Conservation (phyloP, 371 early-diverging fungal genomes). For the Mucor piriformis region DNA sequence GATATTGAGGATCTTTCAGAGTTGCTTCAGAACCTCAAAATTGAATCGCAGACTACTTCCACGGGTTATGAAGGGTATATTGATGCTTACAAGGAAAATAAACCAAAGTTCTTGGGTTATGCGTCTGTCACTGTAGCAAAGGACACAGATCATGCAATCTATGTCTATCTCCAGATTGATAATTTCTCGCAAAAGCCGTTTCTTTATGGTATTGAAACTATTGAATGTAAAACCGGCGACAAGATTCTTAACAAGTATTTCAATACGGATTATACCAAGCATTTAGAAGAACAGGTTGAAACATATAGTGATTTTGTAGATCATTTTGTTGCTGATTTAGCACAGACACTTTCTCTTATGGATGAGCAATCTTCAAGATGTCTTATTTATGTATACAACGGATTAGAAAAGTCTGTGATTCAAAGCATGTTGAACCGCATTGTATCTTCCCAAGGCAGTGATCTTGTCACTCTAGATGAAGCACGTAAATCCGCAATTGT, state of each 20-base stretch:
- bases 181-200: constrained; percentile 25
- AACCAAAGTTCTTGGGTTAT: constrained; percentile 39
- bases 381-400: constrained; percentile 31
- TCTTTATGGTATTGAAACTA: constrained; percentile 19
- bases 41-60: not conserved
- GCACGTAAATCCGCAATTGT: constrained; percentile 3
- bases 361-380: constrained; percentile 16
- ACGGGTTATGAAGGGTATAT: constrained; percentile 17
- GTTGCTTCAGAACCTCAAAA: constrained; percentile 8
- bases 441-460: constrained; percentile 10
- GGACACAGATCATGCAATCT: constrained; percentile 29
- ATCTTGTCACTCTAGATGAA: not conserved
- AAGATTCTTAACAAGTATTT: not conserved
- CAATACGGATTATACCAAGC: not conserved
- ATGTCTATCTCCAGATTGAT: constrained; percentile 33
- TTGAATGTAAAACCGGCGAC: not conserved
- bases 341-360: constrained; percentile 7
- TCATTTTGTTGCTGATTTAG: constrained; percentile 20
- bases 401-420: constrained; percentile 19
- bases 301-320: constrained; percentile 13
- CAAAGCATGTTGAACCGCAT: constrained; percentile 27
- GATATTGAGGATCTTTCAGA: constrained; percentile 52
- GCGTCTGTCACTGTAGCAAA: constrained; percentile 25
- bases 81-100: constrained; percentile 24
- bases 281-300: not conserved